Evolutionary conservation across 176 grass and related monocot species (phyloP).

Genomic region (Secale cereale): DNA sequence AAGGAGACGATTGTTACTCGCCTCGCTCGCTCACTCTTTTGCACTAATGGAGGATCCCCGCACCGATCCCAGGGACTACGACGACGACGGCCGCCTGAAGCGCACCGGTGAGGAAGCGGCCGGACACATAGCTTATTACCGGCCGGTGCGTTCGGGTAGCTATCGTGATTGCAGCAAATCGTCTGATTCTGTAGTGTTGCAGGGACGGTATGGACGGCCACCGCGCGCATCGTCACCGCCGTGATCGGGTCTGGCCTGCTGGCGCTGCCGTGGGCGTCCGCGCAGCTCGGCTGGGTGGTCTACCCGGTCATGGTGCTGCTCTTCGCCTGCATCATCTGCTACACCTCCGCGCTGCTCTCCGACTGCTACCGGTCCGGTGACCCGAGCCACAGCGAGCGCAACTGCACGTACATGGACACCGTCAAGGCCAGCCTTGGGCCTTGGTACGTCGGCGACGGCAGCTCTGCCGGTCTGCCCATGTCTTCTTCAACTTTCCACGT

Average conservation of each 20-base stretch:
- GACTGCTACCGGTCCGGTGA: conserved; percentile 93
- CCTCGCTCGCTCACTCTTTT: too few species aligned
- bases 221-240: conserved; percentile 86
- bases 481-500: neutral
- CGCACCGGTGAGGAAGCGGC: conserved; percentile 42
- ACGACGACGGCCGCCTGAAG: conserved; percentile 85
- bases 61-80: conserved; percentile 52
- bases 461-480: too few species aligned
- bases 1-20: too few species aligned
- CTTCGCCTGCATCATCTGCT: conserved; percentile 86
- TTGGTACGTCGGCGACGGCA: conserved; percentile 31
- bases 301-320: conserved; percentile 85
- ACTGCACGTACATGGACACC: conserved; percentile 98
- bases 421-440: conserved; percentile 73
- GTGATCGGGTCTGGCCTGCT: conserved; percentile 86
- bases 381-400: conserved; percentile 64
- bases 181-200: neutral
- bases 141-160: too few species aligned
- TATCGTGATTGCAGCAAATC: too few species aligned
- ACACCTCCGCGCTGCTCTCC: conserved; percentile 74
- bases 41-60: conserved; percentile 38
- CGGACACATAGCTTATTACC: too few species aligned
- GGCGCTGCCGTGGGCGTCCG: conserved; percentile 82
- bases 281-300: conserved; percentile 86
- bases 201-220: conserved; percentile 29